Evolutionary conservation across 2,329 filamentous ascomycete species (phyloP), one percentile per base, ranked within the genome.

Genomic region (Epicoccum nigrum): DNA sequence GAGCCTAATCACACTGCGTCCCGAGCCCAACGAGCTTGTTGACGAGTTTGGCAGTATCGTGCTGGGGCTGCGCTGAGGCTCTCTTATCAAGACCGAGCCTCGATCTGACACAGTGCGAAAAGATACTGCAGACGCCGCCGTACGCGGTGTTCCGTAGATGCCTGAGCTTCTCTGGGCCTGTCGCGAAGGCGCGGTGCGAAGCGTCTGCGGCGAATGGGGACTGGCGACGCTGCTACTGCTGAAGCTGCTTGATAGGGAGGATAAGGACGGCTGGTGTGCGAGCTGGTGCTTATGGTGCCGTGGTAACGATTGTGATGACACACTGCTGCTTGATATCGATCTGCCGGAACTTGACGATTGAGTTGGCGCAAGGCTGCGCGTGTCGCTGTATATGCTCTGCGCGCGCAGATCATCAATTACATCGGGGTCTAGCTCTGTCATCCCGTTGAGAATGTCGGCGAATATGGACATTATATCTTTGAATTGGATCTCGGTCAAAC

Each of bases 381-480:
- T 67, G 6, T 74, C 72, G 4, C 64, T 64, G 21, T 56, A 58
- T 2, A 59, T 44, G 38, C 55, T 61, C 11, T 65, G 60, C 3
- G 63, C 63, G 39, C 68, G 70, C n/a, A 68, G 62, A 43, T 77
- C 73, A 20, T 75, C 74, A 16, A 90, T 67, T 4, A 85, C 69
- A 0, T 75, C 75, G 0, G 82, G 76, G 51, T 87, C 79, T 3
- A 90, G 75, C 0, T 83, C 79, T 21, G 78, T 81, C 89, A 97
- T 96, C 15, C 81, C 83, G 44, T 88, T 84, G 12, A 97, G 77
- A 0, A 97, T 77, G 45, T 89, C 85, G 2, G 92, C 89, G 72
- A 97, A 97, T 20, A 89, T 79, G 49, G 86, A 83, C 91, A 97
- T 97, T 23, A 97, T 77, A 17, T 81, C 76, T 30, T 88, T 82